Percentiles rank a stretch among this genome's conserved stretches.
phyloP scores from a whole-genome alignment of 441 rosid species.

The Hura crepitans region DNA sequence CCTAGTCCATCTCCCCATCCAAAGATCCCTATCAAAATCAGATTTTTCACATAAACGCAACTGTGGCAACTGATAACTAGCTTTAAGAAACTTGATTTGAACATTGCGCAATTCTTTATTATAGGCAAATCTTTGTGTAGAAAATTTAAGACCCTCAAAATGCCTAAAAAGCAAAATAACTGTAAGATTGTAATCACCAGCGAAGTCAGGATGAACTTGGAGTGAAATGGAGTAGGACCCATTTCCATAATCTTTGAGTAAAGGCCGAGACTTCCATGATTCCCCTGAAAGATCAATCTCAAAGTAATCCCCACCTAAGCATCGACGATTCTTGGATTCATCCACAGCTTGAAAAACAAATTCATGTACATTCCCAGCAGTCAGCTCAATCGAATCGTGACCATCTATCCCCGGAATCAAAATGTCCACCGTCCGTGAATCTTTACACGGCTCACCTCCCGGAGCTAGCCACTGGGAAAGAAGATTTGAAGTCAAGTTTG shows the following conservation, averaged over 20 bases:
- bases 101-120: constrained; percentile 50
- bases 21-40: constrained; percentile 57
- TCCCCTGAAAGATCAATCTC: constrained; percentile 87
- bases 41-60: constrained; percentile 44
- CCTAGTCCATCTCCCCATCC: constrained; percentile 94
- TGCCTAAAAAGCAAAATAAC: constrained; percentile 69
- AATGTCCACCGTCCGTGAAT: constrained; percentile 52
- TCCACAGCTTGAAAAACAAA: constrained; percentile 61
- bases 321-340: constrained; percentile 42
- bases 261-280: constrained; percentile 82
- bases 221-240: constrained; percentile 68
- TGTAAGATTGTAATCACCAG: constrained; percentile 66
- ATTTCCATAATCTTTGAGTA: constrained; percentile 69
- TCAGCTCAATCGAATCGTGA: constrained; percentile 39
- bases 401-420: constrained; percentile 55
- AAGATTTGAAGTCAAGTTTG: constrained; percentile 47
- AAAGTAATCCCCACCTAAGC: constrained; percentile 86
- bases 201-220: constrained; percentile 89
- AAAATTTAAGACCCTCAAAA: constrained; percentile 68
- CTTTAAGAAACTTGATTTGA: constrained; percentile 39
- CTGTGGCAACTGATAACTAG: constrained; percentile 39
- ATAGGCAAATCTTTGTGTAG: constrained; percentile 55
- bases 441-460: constrained; percentile 61
- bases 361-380: constrained; percentile 65
- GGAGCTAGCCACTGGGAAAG: constrained; percentile 61